These are phyloP conservation scores for Paecilomyces variotii DNA, from an alignment of 2,329 filamentous ascomycete genomes.

Conservation along the genomic window DNA sequence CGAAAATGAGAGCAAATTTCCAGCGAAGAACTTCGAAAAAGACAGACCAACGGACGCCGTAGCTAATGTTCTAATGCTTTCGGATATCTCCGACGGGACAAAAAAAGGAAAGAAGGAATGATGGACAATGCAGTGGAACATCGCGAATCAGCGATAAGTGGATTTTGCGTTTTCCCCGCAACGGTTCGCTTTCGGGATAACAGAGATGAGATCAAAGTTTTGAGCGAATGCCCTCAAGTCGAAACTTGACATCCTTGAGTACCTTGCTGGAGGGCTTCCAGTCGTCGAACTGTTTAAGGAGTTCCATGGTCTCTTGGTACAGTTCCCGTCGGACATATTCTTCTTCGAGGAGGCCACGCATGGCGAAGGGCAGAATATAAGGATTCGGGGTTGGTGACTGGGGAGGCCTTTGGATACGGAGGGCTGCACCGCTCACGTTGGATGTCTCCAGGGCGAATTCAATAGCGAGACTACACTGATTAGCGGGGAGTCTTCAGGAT, in stretches of 20 bases:
- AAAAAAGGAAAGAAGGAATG: neutral
- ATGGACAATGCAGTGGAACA: neutral
- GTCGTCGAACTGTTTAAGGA: slow-evolving; percentile 82
- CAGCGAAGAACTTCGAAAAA: neutral
- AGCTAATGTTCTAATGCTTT: neutral
- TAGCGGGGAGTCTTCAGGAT: neutral
- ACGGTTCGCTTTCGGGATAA: neutral
- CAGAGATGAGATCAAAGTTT: slow-evolving; percentile 48
- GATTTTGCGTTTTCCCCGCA: neutral
- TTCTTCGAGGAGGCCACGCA: slow-evolving; percentile 88
- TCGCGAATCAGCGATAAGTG: neutral
- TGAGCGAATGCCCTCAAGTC: slow-evolving; percentile 82
- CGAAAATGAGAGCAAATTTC: neutral
- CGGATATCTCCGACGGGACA: neutral
- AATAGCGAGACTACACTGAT: slow-evolving; percentile 52
- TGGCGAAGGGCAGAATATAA: slow-evolving; percentile 89
- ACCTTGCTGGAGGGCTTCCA: slow-evolving; percentile 90
- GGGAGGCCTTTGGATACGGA: slow-evolving; percentile 46
- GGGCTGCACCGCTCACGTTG: slow-evolving; percentile 38
- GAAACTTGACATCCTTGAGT: slow-evolving; percentile 90
- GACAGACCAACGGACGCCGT: neutral
- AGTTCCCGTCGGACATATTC: slow-evolving; percentile 79
- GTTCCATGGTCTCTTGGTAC: slow-evolving; percentile 63
- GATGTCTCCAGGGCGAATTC: slow-evolving; percentile 67
- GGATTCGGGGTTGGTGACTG: slow-evolving; percentile 55